Percentiles rank a stretch among this genome's conserved stretches.
Conservation (phyloP, 208 protist genomes). For the Trypanosoma theileri region DNA sequence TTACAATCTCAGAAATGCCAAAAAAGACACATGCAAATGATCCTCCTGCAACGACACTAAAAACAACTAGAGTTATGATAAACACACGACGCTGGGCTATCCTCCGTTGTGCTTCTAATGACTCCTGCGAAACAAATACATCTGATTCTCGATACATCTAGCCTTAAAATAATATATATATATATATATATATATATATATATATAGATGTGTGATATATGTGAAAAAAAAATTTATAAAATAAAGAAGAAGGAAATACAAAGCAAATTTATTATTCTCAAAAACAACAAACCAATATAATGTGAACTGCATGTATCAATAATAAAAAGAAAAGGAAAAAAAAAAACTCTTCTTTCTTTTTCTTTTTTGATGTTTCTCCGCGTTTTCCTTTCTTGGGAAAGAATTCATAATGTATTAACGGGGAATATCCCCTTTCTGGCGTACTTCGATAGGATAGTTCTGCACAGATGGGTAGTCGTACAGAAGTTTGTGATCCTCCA, state of each 20-base stretch:
- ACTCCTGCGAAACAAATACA: neutral
- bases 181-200: no score
- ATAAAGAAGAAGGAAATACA: no score
- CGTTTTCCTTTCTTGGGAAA: neutral
- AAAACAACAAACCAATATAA: no score
- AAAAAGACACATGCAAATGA: conserved; percentile 27
- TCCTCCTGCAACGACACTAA: conserved; percentile 19
- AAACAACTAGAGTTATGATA: conserved; percentile 22
- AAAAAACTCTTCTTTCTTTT: neutral
- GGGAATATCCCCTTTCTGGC: conserved; percentile 86
- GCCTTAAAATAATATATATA: neutral
- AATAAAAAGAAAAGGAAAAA: no score
- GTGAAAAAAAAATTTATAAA: no score
- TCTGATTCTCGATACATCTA: conserved; percentile 10
- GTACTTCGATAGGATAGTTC: conserved; percentile 91
- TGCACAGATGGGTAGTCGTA: conserved; percentile 91
- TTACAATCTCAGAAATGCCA: conserved; percentile 28
- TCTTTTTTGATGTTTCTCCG: neutral
- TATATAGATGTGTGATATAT: no score
- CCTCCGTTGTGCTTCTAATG: conserved; percentile 3
- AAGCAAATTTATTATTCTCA: no score
- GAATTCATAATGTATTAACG: conserved; percentile 31
- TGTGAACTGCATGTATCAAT: no score
- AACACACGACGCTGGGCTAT: conserved; percentile 12
- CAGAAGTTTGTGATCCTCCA: conserved; percentile 87